phyloP scores from a whole-genome alignment of 2,329 filamentous ascomycete species.

The Aspergillus ibericus region DNA sequence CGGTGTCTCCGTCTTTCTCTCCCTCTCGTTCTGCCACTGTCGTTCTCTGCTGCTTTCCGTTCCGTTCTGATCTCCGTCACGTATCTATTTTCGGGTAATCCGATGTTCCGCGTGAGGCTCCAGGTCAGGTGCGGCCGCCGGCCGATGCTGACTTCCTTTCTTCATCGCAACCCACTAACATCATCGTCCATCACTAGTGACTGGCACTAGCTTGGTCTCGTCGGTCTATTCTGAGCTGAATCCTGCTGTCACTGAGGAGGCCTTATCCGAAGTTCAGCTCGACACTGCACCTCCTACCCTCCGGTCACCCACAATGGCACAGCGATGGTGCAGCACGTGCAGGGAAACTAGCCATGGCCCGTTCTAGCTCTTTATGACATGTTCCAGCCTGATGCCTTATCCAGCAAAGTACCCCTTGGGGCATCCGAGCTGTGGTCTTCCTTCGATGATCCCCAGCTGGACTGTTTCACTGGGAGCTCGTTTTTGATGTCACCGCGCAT shows the following conservation, averaged over 20 bases:
- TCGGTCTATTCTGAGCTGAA: neutral
- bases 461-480: neutral
- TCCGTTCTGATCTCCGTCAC: neutral
- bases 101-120: slow-evolving; percentile 1
- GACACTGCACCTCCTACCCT: neutral
- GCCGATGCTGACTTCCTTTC: neutral
- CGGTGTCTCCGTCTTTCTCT: neutral
- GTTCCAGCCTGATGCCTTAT: neutral
- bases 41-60: neutral
- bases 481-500: neutral
- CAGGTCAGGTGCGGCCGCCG: neutral
- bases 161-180: neutral
- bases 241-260: neutral
- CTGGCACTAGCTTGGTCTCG: neutral
- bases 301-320: neutral
- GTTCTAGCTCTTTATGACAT: neutral
- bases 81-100: neutral
- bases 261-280: neutral
- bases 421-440: neutral
- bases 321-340: neutral
- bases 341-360: neutral
- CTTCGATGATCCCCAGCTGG: neutral
- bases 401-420: neutral
- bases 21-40: too few species aligned
- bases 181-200: neutral